Evolutionary conservation across 2,329 filamentous ascomycete genomes (phyloP), one percentile per base, ranked within the genome.

Genomic region (Paecilomyces sp.): DNA sequence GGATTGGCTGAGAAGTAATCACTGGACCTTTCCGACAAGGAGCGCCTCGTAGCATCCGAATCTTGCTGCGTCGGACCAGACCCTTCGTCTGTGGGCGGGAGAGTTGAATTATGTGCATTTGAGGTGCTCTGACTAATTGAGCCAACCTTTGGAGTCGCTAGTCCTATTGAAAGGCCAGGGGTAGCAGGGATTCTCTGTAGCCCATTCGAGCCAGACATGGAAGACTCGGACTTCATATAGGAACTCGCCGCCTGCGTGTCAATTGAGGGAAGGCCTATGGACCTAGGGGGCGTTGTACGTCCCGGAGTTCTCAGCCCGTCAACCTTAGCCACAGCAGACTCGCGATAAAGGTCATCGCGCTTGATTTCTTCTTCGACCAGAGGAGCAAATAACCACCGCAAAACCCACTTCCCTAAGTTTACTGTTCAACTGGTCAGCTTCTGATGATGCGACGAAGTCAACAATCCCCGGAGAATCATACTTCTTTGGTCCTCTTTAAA

Each of bases 341-440:
- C 80, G n/a, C 93, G 85, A 70, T 89, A 86, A 0, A 77, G 79
- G 68, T 90, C 86, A 69, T 99, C 94, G 57, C 91, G 85, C 64
- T 84, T 87, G 65, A 96, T 89, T 72, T 97, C 91, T 72, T 97
- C 92, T 62, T 96, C 90, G 58, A 99, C 89, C 51, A 97, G 80
- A 58, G 89, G 89, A 9, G 88, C 87, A 76, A 99, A 99, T 0
- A 99, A 82, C 74, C 97, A 96, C 34, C 94, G 86, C 61, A 99
- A 78, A 54, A 97, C 86, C 94, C 94, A 99, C 80, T 96, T 96
- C 8, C 94, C 94, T 54, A 97, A 85, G 69, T 96, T 97, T 74
- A 97, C 90, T 94, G 64, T 28, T 15, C n/a, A 47, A 18, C 57
- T 18, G 22, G n/a, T 41, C 51, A 22, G 28, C 58, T 12, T 31